Percentiles rank a stretch among this genome's conserved stretches.
phyloP scores from a whole-genome alignment of 1,139 yeast species.

The Pichia sp. region DNA sequence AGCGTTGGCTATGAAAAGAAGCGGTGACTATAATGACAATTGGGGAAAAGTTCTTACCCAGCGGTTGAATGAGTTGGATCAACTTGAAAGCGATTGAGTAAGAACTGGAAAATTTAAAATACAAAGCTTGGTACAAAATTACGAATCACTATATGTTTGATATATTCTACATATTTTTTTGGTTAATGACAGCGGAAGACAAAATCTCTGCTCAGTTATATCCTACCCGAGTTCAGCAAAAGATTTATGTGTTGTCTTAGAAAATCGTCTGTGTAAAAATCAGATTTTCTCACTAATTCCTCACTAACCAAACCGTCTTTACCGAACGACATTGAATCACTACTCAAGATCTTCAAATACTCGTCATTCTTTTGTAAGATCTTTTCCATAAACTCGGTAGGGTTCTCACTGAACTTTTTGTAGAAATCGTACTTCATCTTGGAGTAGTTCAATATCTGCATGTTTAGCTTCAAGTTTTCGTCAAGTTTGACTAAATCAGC shows the following conservation, averaged over 20 bases:
- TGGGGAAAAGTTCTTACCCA: slow-evolving; percentile 22
- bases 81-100: not conserved
- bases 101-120: not conserved
- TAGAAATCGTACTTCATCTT: slow-evolving; percentile 69
- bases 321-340: slow-evolving; percentile 75
- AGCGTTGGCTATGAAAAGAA: slow-evolving; percentile 21
- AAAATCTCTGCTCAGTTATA: slow-evolving; percentile 22
- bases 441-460: slow-evolving; percentile 50
- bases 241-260: slow-evolving; percentile 73
- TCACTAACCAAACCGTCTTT: slow-evolving; percentile 87
- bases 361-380: slow-evolving; percentile 36
- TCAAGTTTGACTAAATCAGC: slow-evolving; percentile 43
- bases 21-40: slow-evolving; percentile 18
- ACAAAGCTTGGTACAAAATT: not conserved
- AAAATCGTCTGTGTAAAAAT: slow-evolving; percentile 73
- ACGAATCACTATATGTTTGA: not conserved
- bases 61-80: slow-evolving; percentile 14
- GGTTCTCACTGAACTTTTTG: slow-evolving; percentile 67
- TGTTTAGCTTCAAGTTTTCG: slow-evolving; percentile 45
- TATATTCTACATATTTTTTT: not conserved
- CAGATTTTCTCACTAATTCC: slow-evolving; percentile 79
- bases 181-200: not conserved
- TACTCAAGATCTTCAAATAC: slow-evolving; percentile 69
- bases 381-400: slow-evolving; percentile 65
- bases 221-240: slow-evolving; percentile 51